Conservation (phyloP, 73 alveolate species). For the Effrenium voratum region DNA sequence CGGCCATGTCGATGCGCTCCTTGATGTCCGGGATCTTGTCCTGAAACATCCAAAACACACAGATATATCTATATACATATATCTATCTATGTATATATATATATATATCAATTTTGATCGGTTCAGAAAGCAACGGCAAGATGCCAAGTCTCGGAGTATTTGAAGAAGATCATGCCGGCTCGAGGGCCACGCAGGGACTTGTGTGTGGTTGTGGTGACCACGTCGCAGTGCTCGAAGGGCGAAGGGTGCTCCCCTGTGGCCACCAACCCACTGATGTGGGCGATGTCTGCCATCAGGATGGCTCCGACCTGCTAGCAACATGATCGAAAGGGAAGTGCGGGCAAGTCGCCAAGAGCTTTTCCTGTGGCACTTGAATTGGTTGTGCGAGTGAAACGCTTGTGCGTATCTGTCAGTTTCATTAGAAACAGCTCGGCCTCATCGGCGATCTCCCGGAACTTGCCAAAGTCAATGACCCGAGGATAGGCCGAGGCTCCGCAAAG, state of each 20-base stretch:
- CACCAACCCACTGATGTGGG: slow-evolving; percentile 98
- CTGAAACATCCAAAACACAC: no score
- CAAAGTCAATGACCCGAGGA: slow-evolving; percentile 97
- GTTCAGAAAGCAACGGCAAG: background rate
- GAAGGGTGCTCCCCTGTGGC: slow-evolving; percentile 96
- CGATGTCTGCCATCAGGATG: slow-evolving; percentile 96
- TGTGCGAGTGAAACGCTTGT: background rate
- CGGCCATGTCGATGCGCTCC: slow-evolving; percentile 97
- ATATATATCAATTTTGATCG: background rate
- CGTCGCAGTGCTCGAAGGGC: slow-evolving; percentile 98
- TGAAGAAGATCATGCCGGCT: slow-evolving; percentile 96
- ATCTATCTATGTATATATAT: background rate
- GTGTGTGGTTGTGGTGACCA: slow-evolving; percentile 99
- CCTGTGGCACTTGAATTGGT: background rate
- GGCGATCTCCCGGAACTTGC: slow-evolving; percentile 96
- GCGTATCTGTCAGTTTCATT: background rate
- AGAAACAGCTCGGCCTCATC: slow-evolving; percentile 94
- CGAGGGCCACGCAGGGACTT: slow-evolving; percentile 97
- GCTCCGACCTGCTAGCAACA: slow-evolving; percentile 92
- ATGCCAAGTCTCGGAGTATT: slow-evolving; percentile 23
- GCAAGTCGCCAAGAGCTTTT: no score
- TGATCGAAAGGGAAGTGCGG: no score
- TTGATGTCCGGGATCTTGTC: slow-evolving; percentile 94
- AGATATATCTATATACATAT: background rate
- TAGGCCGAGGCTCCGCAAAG: slow-evolving; percentile 96